Evolutionary conservation across 2,329 filamentous ascomycete genomes (phyloP).

Genomic region (Dactylellina haptotyla): DNA sequence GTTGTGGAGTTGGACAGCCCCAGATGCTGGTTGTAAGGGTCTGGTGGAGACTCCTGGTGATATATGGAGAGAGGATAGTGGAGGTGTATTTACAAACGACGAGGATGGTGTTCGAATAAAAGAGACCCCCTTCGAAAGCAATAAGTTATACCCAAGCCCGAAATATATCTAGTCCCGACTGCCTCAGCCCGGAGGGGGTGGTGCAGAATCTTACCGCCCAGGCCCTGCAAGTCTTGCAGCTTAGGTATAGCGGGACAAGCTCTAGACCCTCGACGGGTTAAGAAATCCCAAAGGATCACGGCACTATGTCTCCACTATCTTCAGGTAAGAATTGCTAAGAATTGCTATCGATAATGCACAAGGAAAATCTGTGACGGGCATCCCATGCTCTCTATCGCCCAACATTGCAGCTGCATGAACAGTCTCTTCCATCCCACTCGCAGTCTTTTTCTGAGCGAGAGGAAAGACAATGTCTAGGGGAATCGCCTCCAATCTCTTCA

Average conservation of each 20-base stretch:
- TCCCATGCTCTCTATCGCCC: constrained; percentile 1
- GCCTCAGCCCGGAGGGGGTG: constrained; percentile 27
- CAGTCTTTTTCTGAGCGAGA: neutral
- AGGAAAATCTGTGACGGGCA: constrained; percentile 14
- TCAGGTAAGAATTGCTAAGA: neutral
- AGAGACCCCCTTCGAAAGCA: neutral
- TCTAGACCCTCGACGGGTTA: constrained; percentile 2
- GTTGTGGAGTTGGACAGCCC: neutral
- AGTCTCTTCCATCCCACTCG: constrained; percentile 1
- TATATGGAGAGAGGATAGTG: constrained; percentile 4
- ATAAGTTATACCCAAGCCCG: neutral
- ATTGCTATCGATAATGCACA: constrained; percentile 37
- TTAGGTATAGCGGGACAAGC: neutral
- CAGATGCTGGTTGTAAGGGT: constrained; percentile 9
- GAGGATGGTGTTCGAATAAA: constrained; percentile 17
- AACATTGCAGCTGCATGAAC: too few species aligned
- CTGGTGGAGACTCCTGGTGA: constrained; percentile 7
- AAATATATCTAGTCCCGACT: constrained; percentile 8
- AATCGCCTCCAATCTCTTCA: constrained; percentile 9
- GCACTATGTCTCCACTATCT: constrained; percentile 17
- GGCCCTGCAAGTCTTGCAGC: constrained; percentile 19
- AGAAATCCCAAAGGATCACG: constrained; percentile 29
- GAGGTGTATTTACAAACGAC: constrained; percentile 9
- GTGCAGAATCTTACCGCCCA: constrained; percentile 30
- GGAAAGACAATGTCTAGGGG: neutral